These are phyloP conservation scores for Salix arbutifolia DNA, from an alignment of 345 rosid genomes.

Conservation along the genomic window DNA sequence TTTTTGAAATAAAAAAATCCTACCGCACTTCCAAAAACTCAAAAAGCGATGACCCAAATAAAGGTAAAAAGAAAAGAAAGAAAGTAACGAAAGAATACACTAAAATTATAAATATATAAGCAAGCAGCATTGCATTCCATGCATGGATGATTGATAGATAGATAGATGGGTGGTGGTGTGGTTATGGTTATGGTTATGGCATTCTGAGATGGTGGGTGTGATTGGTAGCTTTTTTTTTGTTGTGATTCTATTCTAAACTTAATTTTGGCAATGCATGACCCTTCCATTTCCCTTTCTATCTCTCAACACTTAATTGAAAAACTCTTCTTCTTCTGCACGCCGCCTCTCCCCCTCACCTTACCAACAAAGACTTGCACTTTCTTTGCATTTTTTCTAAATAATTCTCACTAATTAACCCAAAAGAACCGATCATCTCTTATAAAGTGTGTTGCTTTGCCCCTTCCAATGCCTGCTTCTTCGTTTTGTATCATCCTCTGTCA, in stretches of 20 bases:
- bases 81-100: not conserved
- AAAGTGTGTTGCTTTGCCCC: not conserved
- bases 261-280: not conserved
- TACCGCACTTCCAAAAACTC: no score
- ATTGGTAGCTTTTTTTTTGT: not conserved
- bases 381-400: conserved; percentile 41
- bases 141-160: conserved; percentile 10
- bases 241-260: not conserved
- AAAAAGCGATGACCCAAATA: not conserved
- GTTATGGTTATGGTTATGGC: not conserved
- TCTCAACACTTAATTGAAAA: not conserved
- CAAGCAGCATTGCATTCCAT: conserved; percentile 2
- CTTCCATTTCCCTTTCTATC: not conserved
- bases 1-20: no score
- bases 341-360: conserved; percentile 46
- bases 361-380: conserved; percentile 28
- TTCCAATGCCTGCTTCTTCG: conserved; percentile 20
- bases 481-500: conserved; percentile 9
- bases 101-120: not conserved
- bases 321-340: conserved; percentile 64
- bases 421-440: conserved; percentile 6
- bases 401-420: conserved; percentile 5
- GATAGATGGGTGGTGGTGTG: not conserved
- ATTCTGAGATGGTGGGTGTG: conserved; percentile 8
- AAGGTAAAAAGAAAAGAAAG: not conserved